phyloP scores from a whole-genome alignment of 257 asterid genomes.

The Sherardia arvensis region DNA sequence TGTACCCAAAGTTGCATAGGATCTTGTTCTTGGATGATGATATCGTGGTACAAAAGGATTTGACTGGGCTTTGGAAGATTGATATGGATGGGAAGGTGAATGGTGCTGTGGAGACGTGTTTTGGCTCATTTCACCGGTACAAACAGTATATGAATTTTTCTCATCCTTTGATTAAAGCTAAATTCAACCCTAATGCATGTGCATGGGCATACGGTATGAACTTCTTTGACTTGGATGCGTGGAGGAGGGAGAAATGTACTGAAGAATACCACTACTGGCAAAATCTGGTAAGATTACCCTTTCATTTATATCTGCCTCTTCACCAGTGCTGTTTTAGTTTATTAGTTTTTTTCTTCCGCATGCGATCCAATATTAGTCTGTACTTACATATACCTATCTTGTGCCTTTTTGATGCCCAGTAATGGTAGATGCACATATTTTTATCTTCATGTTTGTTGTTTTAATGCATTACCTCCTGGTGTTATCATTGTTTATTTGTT shows the following conservation, averaged over 20 bases:
- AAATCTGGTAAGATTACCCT: conserved; percentile 29
- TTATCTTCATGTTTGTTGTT: background rate
- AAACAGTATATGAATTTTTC: conserved; percentile 36
- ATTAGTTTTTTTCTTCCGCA: background rate
- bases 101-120: conserved; percentile 38
- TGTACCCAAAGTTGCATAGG: conserved; percentile 34
- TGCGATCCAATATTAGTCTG: no score
- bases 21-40: conserved; percentile 41
- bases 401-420: background rate
- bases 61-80: conserved; percentile 33
- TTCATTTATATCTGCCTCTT: background rate
- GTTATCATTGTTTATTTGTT: background rate
- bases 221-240: conserved; percentile 36
- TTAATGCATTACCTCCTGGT: background rate
- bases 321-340: background rate
- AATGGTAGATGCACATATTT: no score
- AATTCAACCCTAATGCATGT: conserved; percentile 34
- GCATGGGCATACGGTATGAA: conserved; percentile 44
- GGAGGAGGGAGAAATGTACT: conserved; percentile 42
- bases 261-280: conserved; percentile 45
- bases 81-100: conserved; percentile 46
- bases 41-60: conserved; percentile 33
- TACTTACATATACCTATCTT: background rate
- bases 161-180: conserved; percentile 29
- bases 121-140: conserved; percentile 35